Percentiles rank a stretch among this genome's conserved stretches.
Conservation (phyloP, 2,329 filamentous ascomycete genomes). For the Venturia pyrina region DNA sequence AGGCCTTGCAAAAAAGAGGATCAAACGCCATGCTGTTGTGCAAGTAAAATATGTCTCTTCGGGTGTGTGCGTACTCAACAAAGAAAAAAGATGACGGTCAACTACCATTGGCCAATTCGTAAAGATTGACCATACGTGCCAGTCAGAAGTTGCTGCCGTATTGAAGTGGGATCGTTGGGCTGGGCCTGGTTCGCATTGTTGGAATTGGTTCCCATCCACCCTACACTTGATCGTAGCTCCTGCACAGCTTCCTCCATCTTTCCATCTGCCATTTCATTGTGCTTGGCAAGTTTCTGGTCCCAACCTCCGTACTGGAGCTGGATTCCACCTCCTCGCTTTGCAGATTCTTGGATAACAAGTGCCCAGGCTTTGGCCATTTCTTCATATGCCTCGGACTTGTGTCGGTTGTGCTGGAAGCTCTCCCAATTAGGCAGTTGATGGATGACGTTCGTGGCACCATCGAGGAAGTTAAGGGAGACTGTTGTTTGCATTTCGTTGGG, state of each 20-base stretch:
- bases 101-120: slow-evolving; percentile 46
- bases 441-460: slow-evolving; percentile 81
- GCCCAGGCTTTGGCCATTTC: slow-evolving; percentile 93
- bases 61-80: background rate
- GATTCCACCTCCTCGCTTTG: slow-evolving; percentile 84
- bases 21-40: background rate
- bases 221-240: slow-evolving; percentile 63
- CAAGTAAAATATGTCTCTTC: background rate
- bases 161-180: slow-evolving; percentile 33
- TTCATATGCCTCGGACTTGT: slow-evolving; percentile 93
- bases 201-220: slow-evolving; percentile 57
- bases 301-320: slow-evolving; percentile 81
- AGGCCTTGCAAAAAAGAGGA: background rate
- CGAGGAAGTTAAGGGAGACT: slow-evolving; percentile 75
- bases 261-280: slow-evolving; percentile 78
- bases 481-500: slow-evolving; percentile 80
- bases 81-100: background rate
- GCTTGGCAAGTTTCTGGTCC: slow-evolving; percentile 78
- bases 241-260: slow-evolving; percentile 71
- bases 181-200: background rate
- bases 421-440: slow-evolving; percentile 89
- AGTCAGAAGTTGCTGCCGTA: slow-evolving; percentile 37
- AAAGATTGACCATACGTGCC: slow-evolving; percentile 37
- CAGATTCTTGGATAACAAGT: slow-evolving; percentile 78
- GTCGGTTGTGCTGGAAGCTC: slow-evolving; percentile 74